phyloP scores from a whole-genome alignment of 768 basidiomycete species.

The Panellus pusillus region DNA sequence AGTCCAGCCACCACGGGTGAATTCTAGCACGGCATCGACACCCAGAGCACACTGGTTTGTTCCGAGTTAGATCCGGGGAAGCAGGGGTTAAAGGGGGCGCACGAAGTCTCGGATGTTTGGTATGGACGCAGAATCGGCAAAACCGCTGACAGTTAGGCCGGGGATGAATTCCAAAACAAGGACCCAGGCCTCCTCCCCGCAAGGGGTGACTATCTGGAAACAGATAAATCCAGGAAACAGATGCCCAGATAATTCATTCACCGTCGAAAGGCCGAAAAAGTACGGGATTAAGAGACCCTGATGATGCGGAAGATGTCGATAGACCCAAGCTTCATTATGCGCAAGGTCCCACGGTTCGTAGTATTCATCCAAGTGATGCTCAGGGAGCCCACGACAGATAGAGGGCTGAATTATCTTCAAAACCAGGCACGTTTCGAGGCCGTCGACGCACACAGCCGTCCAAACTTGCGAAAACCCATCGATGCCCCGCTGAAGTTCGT shows the following conservation, averaged over 20 bases:
- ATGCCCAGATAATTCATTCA: not conserved
- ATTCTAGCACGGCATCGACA: conserved; percentile 1
- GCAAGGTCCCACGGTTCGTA: conserved; percentile 6
- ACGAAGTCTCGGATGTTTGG: conserved; percentile 9
- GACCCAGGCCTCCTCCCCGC: conserved; percentile 9
- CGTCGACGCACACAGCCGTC: conserved; percentile 4
- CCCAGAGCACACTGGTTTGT: conserved; percentile 8
- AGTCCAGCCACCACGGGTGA: conserved; percentile 3
- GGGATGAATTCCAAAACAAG: conserved; percentile 12
- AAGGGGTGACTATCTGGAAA: conserved; percentile 9
- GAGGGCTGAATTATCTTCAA: conserved; percentile 18
- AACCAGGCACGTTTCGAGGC: not conserved
- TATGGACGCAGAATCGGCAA: not conserved
- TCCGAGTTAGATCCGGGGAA: conserved; percentile 2
- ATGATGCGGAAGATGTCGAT: conserved; percentile 1
- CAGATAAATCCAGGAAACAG: not conserved
- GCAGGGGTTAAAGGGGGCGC: not conserved
- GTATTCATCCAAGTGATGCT: not conserved
- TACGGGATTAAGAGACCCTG: conserved; percentile 12
- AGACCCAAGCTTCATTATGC: conserved; percentile 11
- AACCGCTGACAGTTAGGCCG: conserved; percentile 3
- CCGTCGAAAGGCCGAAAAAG: conserved; percentile 11
- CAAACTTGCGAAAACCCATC: conserved; percentile 13
- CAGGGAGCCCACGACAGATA: not conserved
- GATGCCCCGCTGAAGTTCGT: conserved; percentile 1